Conservation (phyloP, 2,329 filamentous ascomycete species). For the Alternaria gansuensis region DNA sequence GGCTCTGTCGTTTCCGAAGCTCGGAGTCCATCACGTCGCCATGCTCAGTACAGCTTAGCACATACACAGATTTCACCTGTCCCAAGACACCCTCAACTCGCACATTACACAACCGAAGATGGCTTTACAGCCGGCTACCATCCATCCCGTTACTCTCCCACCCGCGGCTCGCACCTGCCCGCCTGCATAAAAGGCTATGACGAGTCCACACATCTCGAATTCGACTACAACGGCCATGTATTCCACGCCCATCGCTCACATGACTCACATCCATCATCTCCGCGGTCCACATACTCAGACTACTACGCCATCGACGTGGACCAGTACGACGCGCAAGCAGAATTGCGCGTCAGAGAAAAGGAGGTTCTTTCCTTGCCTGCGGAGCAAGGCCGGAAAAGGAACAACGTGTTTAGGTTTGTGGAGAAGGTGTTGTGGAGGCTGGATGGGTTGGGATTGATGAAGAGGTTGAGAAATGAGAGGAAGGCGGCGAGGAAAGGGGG, state of each 20-base stretch:
- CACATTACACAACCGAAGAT: background rate
- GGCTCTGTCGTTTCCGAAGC: constrained; percentile 1
- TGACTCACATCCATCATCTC: background rate
- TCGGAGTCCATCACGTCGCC: background rate
- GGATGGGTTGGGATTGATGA: constrained; percentile 20
- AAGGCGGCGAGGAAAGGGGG: background rate
- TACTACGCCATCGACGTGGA: constrained; percentile 24
- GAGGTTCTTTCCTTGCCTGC: background rate
- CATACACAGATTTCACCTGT: background rate
- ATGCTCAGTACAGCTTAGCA: background rate
- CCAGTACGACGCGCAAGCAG: constrained; percentile 4
- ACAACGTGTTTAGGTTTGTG: constrained; percentile 20
- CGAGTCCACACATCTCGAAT: constrained; percentile 14
- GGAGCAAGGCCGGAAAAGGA: constrained; percentile 5
- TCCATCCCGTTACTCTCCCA: background rate
- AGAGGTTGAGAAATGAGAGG: constrained; percentile 9
- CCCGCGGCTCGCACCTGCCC: background rate
- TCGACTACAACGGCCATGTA: constrained; percentile 31
- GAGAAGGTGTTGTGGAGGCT: constrained; percentile 23
- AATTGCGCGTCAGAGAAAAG: background rate
- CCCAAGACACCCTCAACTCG: background rate
- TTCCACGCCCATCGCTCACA: constrained; percentile 26
- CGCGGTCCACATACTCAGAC: constrained; percentile 5
- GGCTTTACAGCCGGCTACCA: background rate
- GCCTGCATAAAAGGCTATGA: constrained; percentile 23